These are phyloP conservation scores for Solanum boliviense DNA, from an alignment of 257 asterid genomes.

Conservation along the genomic window DNA sequence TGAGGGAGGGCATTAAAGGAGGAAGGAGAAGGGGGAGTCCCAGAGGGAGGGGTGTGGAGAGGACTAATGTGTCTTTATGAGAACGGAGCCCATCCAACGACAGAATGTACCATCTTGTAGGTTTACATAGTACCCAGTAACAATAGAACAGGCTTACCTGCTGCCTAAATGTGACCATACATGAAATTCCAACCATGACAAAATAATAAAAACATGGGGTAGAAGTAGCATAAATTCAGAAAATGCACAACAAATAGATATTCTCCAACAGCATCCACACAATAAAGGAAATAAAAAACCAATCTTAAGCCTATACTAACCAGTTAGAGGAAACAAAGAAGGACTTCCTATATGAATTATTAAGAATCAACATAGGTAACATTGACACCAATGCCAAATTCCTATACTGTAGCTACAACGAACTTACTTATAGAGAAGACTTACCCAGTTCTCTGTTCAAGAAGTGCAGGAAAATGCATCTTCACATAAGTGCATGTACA, in stretches of 20 bases:
- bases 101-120: not conserved
- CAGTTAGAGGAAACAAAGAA: not conserved
- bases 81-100: not conserved
- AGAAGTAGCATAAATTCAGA: not conserved
- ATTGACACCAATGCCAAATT: not conserved
- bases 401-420: not conserved
- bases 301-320: not conserved
- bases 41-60: not conserved
- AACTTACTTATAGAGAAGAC: not conserved
- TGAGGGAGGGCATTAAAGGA: not conserved
- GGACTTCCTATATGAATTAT: not conserved
- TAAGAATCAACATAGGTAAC: not conserved
- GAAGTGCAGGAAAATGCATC: slow-evolving; percentile 87
- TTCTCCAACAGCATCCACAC: not conserved
- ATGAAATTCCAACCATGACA: not conserved
- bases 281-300: not conserved
- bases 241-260: not conserved
- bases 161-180: not conserved
- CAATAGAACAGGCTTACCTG: not conserved
- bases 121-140: not conserved
- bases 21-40: not conserved
- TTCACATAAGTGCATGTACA: slow-evolving; percentile 88
- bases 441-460: slow-evolving; percentile 89
- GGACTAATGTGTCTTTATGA: not conserved
- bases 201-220: not conserved